phyloP scores from a whole-genome alignment of 495 filamentous ascomycete genomes.

The Lasiosphaeria ovina region DNA sequence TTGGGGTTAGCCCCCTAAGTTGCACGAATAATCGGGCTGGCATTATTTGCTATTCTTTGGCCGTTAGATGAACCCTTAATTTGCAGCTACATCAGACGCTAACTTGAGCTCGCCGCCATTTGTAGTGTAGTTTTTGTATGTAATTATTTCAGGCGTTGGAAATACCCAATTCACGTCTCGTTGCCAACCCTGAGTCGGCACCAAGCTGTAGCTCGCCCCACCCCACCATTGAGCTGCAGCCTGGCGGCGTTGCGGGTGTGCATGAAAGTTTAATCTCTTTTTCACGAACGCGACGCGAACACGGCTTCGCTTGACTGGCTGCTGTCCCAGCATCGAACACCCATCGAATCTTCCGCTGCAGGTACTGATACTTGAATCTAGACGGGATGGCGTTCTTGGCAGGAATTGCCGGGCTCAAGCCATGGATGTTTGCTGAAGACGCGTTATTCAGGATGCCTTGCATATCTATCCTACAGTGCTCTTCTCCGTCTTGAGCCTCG shows the following conservation, averaged over 20 bases:
- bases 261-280: slow-evolving; percentile 19
- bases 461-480: background rate
- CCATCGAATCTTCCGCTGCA: slow-evolving; percentile 3
- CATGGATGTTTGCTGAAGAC: slow-evolving; percentile 16
- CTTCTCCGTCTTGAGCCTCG: background rate
- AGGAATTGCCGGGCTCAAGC: slow-evolving; percentile 6
- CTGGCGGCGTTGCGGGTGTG: background rate
- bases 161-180: no score
- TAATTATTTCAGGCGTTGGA: no score
- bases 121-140: no score
- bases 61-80: no score
- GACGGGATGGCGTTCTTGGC: background rate
- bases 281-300: slow-evolving; percentile 16
- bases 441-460: slow-evolving; percentile 3
- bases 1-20: no score
- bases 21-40: no score
- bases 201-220: background rate
- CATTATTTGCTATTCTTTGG: no score
- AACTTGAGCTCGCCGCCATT: no score
- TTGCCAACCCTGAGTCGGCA: no score
- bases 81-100: no score
- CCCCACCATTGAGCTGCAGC: background rate
- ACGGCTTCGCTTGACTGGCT: slow-evolving; percentile 6
- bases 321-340: slow-evolving; percentile 1
- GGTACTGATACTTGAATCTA: slow-evolving; percentile 5